Evolutionary conservation across 805 yeast species (phyloP).

Genomic region (Saccharomycopsis sp.): DNA sequence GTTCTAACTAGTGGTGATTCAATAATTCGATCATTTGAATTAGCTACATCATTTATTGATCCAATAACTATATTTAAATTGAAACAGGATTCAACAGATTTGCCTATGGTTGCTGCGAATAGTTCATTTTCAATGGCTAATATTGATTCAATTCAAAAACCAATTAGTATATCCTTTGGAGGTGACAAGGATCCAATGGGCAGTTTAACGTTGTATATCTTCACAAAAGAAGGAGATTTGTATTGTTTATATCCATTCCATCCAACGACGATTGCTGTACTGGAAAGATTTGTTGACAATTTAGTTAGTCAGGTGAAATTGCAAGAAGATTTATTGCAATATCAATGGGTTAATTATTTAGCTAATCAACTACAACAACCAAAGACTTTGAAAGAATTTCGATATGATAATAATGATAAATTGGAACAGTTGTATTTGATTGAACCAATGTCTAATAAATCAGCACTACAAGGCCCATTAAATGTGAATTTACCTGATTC

Average conservation of each 20-base stretch:
- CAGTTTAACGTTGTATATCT: conserved; percentile 44
- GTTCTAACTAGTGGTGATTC: conserved; percentile 33
- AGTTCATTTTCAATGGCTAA: conserved; percentile 20
- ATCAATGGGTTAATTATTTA: conserved; percentile 1
- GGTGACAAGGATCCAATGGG: conserved; percentile 32
- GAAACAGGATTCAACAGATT: conserved; percentile 18
- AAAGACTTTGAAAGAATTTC: too few species aligned
- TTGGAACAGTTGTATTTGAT: too few species aligned
- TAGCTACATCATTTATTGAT: conserved; percentile 26
- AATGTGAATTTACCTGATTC: conserved; percentile 6
- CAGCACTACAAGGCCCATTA: conserved; percentile 18
- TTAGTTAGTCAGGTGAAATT: not conserved
- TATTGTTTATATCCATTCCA: conserved; percentile 59
- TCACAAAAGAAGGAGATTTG: conserved; percentile 51
- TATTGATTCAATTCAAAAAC: conserved; percentile 22
- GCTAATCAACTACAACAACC: not conserved
- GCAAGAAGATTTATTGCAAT: conserved; percentile 3
- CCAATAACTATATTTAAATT: conserved; percentile 25
- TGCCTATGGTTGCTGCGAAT: not conserved
- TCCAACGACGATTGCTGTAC: conserved; percentile 39
- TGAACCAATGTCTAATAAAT: not conserved
- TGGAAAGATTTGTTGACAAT: conserved; percentile 19
- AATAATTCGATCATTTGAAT: conserved; percentile 31
- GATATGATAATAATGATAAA: too few species aligned
- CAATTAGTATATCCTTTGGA: conserved; percentile 26